Evolutionary conservation across 495 filamentous ascomycete genomes (phyloP), one percentile per base, ranked within the genome.

Genomic region (Penicillium herquei): DNA sequence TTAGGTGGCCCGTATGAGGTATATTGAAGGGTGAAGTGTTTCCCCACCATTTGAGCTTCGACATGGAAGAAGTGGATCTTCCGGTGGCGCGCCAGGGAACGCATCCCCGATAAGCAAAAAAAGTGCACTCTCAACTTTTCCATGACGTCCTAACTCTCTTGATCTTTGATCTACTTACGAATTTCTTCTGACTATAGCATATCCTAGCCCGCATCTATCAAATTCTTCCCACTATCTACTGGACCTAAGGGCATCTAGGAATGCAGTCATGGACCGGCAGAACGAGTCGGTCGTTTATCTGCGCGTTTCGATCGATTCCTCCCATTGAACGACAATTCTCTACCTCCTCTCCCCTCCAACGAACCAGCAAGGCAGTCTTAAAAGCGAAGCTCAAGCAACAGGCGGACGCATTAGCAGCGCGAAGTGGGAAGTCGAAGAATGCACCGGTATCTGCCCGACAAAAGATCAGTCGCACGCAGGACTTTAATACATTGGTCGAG

Each of bases 241-340:
- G 49, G 8, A 45, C 11, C n/a, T n/a, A 11, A 26, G 51, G 37
- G 39, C 42, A 53, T 46, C 34, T 39, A 62, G 66, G 46, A 58
- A 78, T 76, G 74, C 72, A 68, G 68, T 48, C 57, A 76, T 76
- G 75, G 72, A 59, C 61, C 26, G 60, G 55, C 57, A 57, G 57
- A 65, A 62, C 65, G 68, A 71, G 67, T 42, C 63, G 54, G 26
- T 72, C 71, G 64, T 65, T 78, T 30, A 61, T 69, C 53, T 69
- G 70, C 53, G 56, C 65, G 13, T 60, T 71, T 35, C 68, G 66
- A 49, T 53, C 69, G 33, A 55, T 63, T 17, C 44, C 63, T 40
- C 62, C 62, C 12, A 51, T 58, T 18, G 46, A 56, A 45, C 68
- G 72, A 44, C 52, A 61, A 9, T 78, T 78, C 51, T 52, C 72